Evolutionary conservation across 805 yeast genomes (phyloP).

Genomic region (Wickerhamiella sergipiensis): DNA sequence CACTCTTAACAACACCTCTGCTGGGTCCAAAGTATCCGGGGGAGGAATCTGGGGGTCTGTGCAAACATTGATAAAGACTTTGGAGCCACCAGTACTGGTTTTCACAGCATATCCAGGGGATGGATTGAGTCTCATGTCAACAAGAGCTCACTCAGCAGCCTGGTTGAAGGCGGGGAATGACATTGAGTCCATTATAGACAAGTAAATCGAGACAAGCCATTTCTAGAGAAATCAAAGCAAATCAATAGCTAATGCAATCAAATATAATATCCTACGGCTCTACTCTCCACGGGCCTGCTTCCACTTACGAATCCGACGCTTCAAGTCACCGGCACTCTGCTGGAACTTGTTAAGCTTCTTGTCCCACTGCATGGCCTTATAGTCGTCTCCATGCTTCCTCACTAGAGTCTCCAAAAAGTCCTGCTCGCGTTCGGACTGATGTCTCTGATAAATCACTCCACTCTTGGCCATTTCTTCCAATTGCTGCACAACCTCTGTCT

Average conservation of each 20-base stretch:
- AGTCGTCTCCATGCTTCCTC: slow-evolving; percentile 77
- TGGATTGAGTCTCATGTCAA: slow-evolving; percentile 31
- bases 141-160: not conserved
- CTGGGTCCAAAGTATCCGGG: slow-evolving; percentile 31
- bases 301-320: slow-evolving; percentile 60
- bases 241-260: not conserved
- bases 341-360: slow-evolving; percentile 69
- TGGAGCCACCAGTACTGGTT: slow-evolving; percentile 30
- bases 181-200: too few relatives aligned
- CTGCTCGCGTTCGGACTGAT: slow-evolving; percentile 56
- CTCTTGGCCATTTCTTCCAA: slow-evolving; percentile 47
- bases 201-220: too few relatives aligned
- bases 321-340: slow-evolving; percentile 73
- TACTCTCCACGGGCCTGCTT: slow-evolving; percentile 19
- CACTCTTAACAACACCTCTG: slow-evolving; percentile 40
- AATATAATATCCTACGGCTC: not conserved
- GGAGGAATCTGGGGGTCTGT: slow-evolving; percentile 49
- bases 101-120: slow-evolving; percentile 54
- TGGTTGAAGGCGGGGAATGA: too few relatives aligned
- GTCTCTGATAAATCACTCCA: slow-evolving; percentile 23
- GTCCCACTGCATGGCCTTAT: slow-evolving; percentile 85
- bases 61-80: slow-evolving; percentile 70
- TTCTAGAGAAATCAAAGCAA: too few relatives aligned
- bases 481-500: slow-evolving; percentile 50
- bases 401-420: slow-evolving; percentile 55